phyloP scores from a whole-genome alignment of 371 early-diverging fungal species.

The Mortierella sp. region DNA sequence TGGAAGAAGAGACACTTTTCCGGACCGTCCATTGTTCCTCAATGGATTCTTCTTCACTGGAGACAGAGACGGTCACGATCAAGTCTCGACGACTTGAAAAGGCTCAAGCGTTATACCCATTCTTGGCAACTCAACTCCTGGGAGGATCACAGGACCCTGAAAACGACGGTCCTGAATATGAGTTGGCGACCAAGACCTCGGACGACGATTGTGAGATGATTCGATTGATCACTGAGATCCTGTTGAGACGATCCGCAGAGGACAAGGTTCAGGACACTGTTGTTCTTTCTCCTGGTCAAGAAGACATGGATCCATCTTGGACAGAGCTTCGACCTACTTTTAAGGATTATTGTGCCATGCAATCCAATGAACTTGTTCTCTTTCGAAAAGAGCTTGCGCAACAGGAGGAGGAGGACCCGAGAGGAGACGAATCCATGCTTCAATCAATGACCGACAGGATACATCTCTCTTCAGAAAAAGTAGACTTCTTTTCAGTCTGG shows the following conservation, averaged over 20 bases:
- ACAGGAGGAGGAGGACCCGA: not conserved
- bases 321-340: constrained; percentile 19
- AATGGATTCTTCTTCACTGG: not conserved
- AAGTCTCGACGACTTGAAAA: no score
- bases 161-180: not conserved
- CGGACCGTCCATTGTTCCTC: not conserved
- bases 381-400: constrained; percentile 24
- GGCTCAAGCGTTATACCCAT: constrained; percentile 17
- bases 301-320: not conserved
- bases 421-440: no score
- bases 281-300: not conserved
- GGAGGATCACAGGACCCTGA: constrained; percentile 15
- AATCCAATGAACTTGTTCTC: constrained; percentile 36
- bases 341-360: constrained; percentile 47
- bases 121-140: constrained; percentile 17
- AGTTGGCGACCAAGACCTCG: constrained; percentile 22
- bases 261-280: not conserved
- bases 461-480: no score
- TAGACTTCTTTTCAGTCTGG: no score
- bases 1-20: constrained; percentile 23
- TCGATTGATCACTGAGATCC: constrained; percentile 31
- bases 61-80: not conserved
- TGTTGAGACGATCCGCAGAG: constrained; percentile 28
- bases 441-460: no score
- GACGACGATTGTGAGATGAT: constrained; percentile 48